These are phyloP conservation scores for Thielaviopsis populi DNA, from an alignment of 2,329 filamentous ascomycete species.

Conservation along the genomic window DNA sequence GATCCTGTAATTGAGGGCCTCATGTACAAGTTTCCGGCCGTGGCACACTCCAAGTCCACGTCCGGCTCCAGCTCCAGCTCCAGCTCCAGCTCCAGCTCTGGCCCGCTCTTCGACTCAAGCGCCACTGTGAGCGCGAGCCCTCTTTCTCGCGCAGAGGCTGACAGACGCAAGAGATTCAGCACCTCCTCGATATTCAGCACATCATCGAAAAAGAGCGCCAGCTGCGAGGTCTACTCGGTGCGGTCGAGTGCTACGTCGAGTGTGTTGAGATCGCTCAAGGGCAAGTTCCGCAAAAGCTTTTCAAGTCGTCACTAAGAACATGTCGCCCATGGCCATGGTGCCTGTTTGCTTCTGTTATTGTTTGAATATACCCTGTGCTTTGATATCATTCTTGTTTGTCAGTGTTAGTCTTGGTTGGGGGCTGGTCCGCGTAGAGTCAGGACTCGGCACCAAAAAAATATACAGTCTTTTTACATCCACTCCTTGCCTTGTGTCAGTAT, in stretches of 20 bases:
- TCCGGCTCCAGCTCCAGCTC: not conserved
- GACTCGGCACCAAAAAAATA: not conserved
- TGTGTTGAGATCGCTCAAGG: conserved; percentile 1
- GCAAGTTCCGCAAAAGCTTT: conserved; percentile 15
- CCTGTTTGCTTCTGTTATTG: not conserved
- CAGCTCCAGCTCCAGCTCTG: not conserved
- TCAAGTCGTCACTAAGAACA: not conserved
- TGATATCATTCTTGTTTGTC: not conserved
- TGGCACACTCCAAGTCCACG: not conserved
- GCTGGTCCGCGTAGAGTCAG: not conserved
- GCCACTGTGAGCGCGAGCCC: not conserved
- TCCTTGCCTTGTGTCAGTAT: not conserved
- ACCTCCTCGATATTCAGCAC: not conserved
- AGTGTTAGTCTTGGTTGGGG: not conserved
- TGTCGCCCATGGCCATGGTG: not conserved
- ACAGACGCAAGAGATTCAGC: not conserved
- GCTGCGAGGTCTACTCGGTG: not conserved
- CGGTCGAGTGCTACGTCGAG: not conserved
- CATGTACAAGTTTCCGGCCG: conserved; percentile 17
- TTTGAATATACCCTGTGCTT: not conserved
- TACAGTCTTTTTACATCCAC: not conserved
- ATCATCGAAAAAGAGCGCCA: not conserved
- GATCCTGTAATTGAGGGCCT: conserved; percentile 18
- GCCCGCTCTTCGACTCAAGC: not conserved
- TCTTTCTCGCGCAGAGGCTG: not conserved